Conservation (phyloP, 106 monocot species). For the Narthecium ossifragum region DNA sequence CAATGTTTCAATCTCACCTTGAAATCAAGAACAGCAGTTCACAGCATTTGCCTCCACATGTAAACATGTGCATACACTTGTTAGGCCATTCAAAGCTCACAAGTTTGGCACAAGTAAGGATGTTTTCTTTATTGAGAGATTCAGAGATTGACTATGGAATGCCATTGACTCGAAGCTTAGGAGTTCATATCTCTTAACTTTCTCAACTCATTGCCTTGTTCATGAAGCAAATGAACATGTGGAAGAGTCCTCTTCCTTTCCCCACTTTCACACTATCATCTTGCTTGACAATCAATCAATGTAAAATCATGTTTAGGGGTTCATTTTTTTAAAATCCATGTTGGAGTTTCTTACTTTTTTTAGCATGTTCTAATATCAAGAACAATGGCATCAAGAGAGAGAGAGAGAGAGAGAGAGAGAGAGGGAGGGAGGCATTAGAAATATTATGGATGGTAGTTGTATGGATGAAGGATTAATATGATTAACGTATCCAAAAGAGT, state of each 20-base stretch:
- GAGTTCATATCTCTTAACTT: background rate
- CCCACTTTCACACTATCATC: too few species aligned
- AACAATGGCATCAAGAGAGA: too few species aligned
- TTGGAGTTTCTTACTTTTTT: too few species aligned
- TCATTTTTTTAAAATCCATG: background rate
- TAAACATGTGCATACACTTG: background rate
- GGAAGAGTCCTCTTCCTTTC: too few species aligned
- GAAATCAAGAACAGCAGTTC: background rate
- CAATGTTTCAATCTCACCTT: background rate
- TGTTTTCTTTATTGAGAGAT: background rate
- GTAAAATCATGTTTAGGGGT: background rate
- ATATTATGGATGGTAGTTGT: too few species aligned
- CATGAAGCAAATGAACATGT: slow-evolving; percentile 6
- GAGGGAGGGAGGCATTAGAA: too few species aligned
- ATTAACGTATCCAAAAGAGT: too few species aligned
- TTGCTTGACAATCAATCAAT: too few species aligned
- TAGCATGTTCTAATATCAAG: too few species aligned
- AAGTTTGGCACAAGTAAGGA: background rate
- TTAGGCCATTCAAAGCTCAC: background rate
- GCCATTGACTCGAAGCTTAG: background rate
- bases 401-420: too few species aligned
- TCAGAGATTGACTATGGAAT: background rate
- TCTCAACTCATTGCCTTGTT: too few species aligned
- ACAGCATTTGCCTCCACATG: background rate
- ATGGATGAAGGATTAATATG: too few species aligned